Evolutionary conservation across 352 stramenopile genomes (phyloP).

Genomic region (Phytophthora capsici): DNA sequence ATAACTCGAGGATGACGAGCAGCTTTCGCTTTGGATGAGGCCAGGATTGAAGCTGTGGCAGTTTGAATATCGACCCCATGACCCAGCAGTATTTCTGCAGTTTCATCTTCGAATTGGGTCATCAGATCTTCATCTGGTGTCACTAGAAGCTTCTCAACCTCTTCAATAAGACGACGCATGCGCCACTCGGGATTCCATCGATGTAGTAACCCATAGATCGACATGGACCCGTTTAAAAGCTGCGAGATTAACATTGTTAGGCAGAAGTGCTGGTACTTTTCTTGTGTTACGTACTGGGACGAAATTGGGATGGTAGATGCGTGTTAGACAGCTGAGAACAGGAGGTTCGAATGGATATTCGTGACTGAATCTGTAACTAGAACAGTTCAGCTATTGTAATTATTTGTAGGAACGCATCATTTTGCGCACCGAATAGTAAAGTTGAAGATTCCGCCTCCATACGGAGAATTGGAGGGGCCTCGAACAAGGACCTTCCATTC

Average conservation of each 20-base stretch:
- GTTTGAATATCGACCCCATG: slow-evolving; percentile 12
- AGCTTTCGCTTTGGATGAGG: slow-evolving; percentile 25
- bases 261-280: not conserved
- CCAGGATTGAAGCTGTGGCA: slow-evolving; percentile 17
- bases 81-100: slow-evolving; percentile 26
- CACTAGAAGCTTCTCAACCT: slow-evolving; percentile 44
- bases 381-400: not conserved
- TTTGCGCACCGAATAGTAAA: slow-evolving; percentile 47
- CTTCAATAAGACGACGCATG: slow-evolving; percentile 56
- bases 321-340: slow-evolving; percentile 47
- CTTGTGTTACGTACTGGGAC: slow-evolving; percentile 43
- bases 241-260: slow-evolving; percentile 8
- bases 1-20: slow-evolving; percentile 59
- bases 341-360: slow-evolving; percentile 72
- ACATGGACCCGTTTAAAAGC: slow-evolving; percentile 64
- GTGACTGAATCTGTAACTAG: slow-evolving; percentile 42
- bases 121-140: slow-evolving; percentile 54
- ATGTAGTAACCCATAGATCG: slow-evolving; percentile 47
- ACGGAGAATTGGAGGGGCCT: slow-evolving; percentile 48
- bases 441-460: slow-evolving; percentile 51
- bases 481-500: slow-evolving; percentile 49
- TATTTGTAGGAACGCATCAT: not conserved
- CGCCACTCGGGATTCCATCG: slow-evolving; percentile 63
- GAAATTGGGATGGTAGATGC: slow-evolving; percentile 81
- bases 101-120: slow-evolving; percentile 52